A percentile compares a stretch with the other conserved stretches of the same genome.
Evolutionary conservation across 2,329 filamentous ascomycete species (phyloP).

Genomic region (Sporothrix dimorphospora): DNA sequence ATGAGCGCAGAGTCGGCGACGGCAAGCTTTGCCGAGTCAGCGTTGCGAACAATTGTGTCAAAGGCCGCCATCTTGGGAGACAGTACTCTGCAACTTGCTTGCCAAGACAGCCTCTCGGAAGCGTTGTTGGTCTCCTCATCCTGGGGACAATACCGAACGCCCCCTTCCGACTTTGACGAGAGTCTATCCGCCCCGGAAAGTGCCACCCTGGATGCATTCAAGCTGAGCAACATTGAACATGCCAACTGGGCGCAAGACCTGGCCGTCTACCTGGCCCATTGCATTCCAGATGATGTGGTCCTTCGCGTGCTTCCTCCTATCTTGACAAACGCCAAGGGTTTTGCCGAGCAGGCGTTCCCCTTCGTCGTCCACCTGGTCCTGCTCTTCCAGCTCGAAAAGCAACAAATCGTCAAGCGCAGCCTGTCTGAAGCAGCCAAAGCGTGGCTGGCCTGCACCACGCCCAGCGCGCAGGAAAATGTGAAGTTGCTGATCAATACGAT

Average conservation of each 20-base stretch:
- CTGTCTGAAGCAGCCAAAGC: slow-evolving; percentile 68
- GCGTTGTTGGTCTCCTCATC: slow-evolving; percentile 57
- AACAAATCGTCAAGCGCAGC: slow-evolving; percentile 60
- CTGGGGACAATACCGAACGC: slow-evolving; percentile 60
- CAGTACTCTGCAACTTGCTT: slow-evolving; percentile 53
- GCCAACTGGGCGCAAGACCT: slow-evolving; percentile 64
- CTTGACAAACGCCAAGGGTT: slow-evolving; percentile 65
- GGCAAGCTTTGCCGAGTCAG: slow-evolving; percentile 64
- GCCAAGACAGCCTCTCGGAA: slow-evolving; percentile 55
- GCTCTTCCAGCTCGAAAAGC: slow-evolving; percentile 65
- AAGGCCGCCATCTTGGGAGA: slow-evolving; percentile 54
- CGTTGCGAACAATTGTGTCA: slow-evolving; percentile 60
- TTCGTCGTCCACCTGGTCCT: slow-evolving; percentile 85
- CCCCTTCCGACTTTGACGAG: slow-evolving; percentile 54
- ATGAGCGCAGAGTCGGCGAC: slow-evolving; percentile 58
- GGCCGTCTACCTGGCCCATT: slow-evolving; percentile 63
- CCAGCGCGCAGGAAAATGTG: slow-evolving; percentile 61
- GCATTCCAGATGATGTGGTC: slow-evolving; percentile 65
- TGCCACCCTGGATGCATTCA: slow-evolving; percentile 42
- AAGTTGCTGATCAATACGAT: slow-evolving; percentile 77
- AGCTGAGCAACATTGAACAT: slow-evolving; percentile 47
- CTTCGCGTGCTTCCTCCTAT: slow-evolving; percentile 70
- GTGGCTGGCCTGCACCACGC: slow-evolving; percentile 61
- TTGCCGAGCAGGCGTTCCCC: slow-evolving; percentile 76
- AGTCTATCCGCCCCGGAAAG: slow-evolving; percentile 15